Evolutionary conservation across 1,284 basidiomycete genomes (phyloP).

Genomic region (Irpex sp.): DNA sequence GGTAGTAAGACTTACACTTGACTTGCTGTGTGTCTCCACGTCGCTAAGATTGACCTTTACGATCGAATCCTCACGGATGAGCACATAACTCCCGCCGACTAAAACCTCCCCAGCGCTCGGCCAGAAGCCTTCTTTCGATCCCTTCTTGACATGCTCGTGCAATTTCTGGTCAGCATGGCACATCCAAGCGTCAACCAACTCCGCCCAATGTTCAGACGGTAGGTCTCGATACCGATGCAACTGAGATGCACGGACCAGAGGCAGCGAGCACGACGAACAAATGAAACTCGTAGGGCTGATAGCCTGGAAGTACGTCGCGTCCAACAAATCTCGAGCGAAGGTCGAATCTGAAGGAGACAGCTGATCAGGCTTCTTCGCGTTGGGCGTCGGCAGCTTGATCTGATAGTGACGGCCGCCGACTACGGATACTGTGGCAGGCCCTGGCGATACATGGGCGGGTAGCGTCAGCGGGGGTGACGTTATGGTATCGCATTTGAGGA

Average conservation of each 20-base stretch:
- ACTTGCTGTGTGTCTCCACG: conserved; percentile 24
- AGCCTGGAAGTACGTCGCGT: conserved; percentile 58
- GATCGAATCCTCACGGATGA: conserved; percentile 57
- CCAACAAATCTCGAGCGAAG: conserved; percentile 45
- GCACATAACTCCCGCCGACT: conserved; percentile 82
- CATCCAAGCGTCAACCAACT: conserved; percentile 98
- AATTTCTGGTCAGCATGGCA: conserved; percentile 89
- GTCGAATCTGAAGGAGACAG: conserved; percentile 10
- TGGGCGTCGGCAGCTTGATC: conserved; percentile 51
- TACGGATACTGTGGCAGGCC: conserved; percentile 55
- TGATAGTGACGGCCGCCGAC: conserved; percentile 45
- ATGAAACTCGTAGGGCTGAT: conserved; percentile 59
- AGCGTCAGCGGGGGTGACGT: conserved; percentile 59
- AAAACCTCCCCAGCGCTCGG: conserved; percentile 68
- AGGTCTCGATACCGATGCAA: conserved; percentile 71
- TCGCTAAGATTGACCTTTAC: conserved; percentile 52
- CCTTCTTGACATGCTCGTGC: conserved; percentile 63
- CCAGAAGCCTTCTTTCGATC: conserved; percentile 76
- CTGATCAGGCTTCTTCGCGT: conserved; percentile 11
- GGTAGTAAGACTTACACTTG: conserved; percentile 36
- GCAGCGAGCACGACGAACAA: conserved; percentile 75
- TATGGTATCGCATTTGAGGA: conserved; percentile 56
- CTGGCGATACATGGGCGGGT: conserved; percentile 59
- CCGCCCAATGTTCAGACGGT: conserved; percentile 95
- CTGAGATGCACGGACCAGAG: conserved; percentile 52